Conservation (phyloP, 805 yeast genomes). For the Starmerella apis region DNA sequence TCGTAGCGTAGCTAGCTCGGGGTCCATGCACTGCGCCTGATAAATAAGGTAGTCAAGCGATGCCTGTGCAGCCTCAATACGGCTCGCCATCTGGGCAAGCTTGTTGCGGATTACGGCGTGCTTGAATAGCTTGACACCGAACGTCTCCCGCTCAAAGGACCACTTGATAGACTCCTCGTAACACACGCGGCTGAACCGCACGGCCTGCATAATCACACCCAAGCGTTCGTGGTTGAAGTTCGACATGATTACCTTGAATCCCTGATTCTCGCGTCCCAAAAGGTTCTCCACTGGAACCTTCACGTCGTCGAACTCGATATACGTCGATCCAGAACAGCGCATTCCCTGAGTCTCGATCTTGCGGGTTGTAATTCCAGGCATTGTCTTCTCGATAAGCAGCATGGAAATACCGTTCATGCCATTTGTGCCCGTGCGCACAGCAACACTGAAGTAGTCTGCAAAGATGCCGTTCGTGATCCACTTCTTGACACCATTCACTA, state of each 20-base stretch:
- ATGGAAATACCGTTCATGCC: constrained; percentile 38
- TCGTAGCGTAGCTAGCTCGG: constrained; percentile 35
- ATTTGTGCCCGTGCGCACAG: constrained; percentile 37
- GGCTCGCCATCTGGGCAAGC: constrained; percentile 36
- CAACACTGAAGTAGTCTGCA: constrained; percentile 38
- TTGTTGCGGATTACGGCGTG: constrained; percentile 38
- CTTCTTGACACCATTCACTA: constrained; percentile 38
- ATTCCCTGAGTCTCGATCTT: constrained; percentile 37
- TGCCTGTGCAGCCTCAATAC: constrained; percentile 35
- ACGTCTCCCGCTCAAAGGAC: constrained; percentile 37
- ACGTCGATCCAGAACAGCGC: constrained; percentile 36
- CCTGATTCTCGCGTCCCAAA: constrained; percentile 36
- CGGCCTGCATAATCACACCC: constrained; percentile 37
- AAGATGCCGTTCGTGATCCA: constrained; percentile 40
- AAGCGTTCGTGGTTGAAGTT: constrained; percentile 40
- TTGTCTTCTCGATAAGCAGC: constrained; percentile 33
- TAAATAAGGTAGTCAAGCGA: constrained; percentile 34
- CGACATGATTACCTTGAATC: constrained; percentile 38
- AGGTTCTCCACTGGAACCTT: constrained; percentile 39
- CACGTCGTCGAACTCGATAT: constrained; percentile 37
- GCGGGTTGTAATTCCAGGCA: constrained; percentile 34
- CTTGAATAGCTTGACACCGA: constrained; percentile 36
- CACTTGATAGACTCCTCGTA: constrained; percentile 37
- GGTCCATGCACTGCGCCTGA: constrained; percentile 32
- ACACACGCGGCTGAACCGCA: constrained; percentile 36